Base-by-base conservation (phyloP, 768 basidiomycete genomes). In the Mycena indigotica region DNA sequence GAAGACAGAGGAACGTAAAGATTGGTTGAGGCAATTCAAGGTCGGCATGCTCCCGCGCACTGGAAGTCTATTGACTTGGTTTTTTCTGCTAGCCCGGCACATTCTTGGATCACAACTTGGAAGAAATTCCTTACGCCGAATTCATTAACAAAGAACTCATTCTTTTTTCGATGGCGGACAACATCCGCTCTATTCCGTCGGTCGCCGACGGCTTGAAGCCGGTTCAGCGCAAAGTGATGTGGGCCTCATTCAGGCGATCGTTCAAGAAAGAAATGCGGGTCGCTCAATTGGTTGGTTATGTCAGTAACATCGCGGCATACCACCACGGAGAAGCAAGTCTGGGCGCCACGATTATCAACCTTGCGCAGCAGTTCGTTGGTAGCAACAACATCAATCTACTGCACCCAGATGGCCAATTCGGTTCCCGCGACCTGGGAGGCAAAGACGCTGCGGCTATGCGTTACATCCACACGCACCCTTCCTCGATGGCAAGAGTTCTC, bases 81-180 rank as follows among this genome's bases (percentile, higher is more conserved):
- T 46, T 38, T 12, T 48, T 48, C 26, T 39, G 30, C 10, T 58
- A 30, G 91, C 93, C 95, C 38, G 97, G 97, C 26, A 98, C 97
- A 1, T 98, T 80, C 72, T 79, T 99, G 49, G 87, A 98, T 69
- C 96, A 99, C 72, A 84, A 87, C 56, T 81, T 91, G 28, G 85
- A 88, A 44, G 87, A 93, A 66, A 91, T 99, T 60, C 84, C 91
- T 0, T 91, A 87, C 69, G 83, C 89, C 1, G 95, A 99, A 66
- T 99, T 99, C 70, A 96, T 99, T 76, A 98, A 99, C 79, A 93
- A 87, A 73, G 97, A 99, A 69, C 76, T 99, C 45, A 98, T 99
- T 58, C 80, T 98, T 25, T 99, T 98, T 82, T 99, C 97, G 1
- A 98, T 98, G 93, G 97, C 97, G 3, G 97, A 99, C 69, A 98